A percentile compares a stretch with the other conserved stretches of the same genome.
phyloP scores from a whole-genome alignment of 345 rosid species.

The Ricinus communis region DNA sequence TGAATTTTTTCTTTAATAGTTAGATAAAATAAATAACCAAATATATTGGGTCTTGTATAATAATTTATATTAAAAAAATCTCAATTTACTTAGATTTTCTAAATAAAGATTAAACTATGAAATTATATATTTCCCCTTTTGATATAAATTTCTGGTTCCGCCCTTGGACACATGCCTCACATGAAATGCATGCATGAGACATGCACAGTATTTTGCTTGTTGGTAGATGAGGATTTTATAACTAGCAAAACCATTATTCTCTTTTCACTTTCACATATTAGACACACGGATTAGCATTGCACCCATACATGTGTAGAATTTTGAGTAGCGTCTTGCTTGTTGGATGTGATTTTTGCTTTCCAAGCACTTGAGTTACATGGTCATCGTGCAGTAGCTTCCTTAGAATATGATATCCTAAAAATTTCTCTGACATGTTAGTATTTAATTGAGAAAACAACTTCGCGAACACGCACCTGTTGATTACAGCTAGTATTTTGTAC shows the following conservation, averaged over 20 bases:
- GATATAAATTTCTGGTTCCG: no score
- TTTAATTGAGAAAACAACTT: constrained; percentile 3
- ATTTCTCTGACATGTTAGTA: background rate
- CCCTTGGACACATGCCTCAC: no score
- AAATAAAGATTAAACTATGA: no score
- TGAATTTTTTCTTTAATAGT: no score
- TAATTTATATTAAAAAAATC: no score
- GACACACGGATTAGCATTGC: background rate
- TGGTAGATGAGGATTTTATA: background rate
- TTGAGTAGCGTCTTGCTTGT: background rate
- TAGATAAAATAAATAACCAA: no score
- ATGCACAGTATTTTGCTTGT: background rate
- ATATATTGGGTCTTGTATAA: no score
- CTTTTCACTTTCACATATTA: background rate
- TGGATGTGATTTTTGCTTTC: background rate
- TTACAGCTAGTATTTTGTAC: background rate
- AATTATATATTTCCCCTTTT: no score
- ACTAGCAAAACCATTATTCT: background rate
- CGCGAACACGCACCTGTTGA: background rate
- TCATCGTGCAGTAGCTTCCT: background rate
- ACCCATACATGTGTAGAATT: background rate
- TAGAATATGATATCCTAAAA: background rate
- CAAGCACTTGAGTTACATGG: background rate
- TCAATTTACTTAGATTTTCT: no score
- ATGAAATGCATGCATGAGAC: background rate